A percentile compares a stretch with the other conserved stretches of the same genome.
These are phyloP conservation scores for Solanum hybrid DNA, from an alignment of 305 asterid genomes.

Conservation along the genomic window DNA sequence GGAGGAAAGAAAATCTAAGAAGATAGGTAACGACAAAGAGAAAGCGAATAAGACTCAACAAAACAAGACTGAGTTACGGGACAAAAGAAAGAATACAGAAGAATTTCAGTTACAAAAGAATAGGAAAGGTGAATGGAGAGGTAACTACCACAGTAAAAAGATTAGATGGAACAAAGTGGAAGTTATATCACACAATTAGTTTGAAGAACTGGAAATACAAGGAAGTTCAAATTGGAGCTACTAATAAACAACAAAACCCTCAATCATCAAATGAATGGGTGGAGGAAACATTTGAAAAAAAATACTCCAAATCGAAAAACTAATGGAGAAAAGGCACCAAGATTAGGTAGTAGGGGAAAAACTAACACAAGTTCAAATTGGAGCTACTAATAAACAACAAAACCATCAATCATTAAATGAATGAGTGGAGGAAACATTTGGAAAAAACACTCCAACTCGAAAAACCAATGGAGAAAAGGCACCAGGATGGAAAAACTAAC, in stretches of 20 bases:
- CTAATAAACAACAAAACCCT: not conserved
- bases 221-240: not conserved
- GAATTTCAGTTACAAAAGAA: not conserved
- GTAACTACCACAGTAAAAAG: not conserved
- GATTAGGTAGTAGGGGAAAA: too few relatives aligned
- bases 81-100: not conserved
- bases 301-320: too few relatives aligned
- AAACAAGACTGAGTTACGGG: not conserved
- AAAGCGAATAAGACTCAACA: not conserved
- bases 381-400: too few relatives aligned
- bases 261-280: not conserved
- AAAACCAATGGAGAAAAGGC: not conserved
- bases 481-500: not conserved
- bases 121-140: not conserved
- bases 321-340: too few relatives aligned
- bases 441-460: not conserved
- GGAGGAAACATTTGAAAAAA: not conserved
- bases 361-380: too few relatives aligned
- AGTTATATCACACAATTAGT: not conserved
- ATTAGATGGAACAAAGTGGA: not conserved
- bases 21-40: not conserved
- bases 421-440: too few relatives aligned
- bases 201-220: not conserved
- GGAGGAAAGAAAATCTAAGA: not conserved
- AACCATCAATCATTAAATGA: too few relatives aligned